These are phyloP conservation scores for Agmasoma carcini DNA, from an alignment of 371 early-diverging fungal genomes.

Conservation along the genomic window DNA sequence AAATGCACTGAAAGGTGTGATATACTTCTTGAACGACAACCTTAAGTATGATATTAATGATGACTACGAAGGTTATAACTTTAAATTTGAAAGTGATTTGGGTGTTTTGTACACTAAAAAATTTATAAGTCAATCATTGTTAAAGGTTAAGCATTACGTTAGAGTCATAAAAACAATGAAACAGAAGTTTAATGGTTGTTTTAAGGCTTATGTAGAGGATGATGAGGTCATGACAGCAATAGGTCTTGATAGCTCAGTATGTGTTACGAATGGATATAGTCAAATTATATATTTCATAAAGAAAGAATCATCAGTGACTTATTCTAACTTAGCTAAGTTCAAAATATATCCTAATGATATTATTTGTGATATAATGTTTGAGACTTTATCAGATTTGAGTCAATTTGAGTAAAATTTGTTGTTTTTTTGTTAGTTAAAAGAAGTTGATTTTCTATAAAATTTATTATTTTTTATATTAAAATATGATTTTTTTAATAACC, in stretches of 20 bases:
- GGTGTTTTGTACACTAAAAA: slow-evolving; percentile 2
- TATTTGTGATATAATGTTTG: too few species aligned
- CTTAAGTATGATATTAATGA: background rate
- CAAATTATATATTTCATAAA: too few species aligned
- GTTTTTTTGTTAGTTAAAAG: too few species aligned
- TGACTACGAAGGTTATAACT: background rate
- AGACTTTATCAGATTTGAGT: too few species aligned
- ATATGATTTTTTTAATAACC: too few species aligned
- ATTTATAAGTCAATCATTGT: background rate
- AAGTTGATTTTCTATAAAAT: too few species aligned
- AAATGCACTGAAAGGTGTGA: background rate
- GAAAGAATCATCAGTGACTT: too few species aligned
- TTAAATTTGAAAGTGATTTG: background rate
- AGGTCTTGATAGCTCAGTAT: background rate
- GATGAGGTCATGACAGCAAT: background rate
- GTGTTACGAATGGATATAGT: too few species aligned
- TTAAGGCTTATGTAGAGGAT: background rate
- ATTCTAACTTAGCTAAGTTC: too few species aligned
- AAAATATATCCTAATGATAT: too few species aligned
- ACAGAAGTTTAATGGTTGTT: background rate
- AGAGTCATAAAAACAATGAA: background rate
- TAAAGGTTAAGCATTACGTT: background rate
- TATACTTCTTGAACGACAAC: slow-evolving; percentile 1
- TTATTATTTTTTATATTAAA: too few species aligned
- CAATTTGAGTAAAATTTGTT: too few species aligned